phyloP scores from a whole-genome alignment of 2,329 filamentous ascomycete species.

The Penicillium italicum region DNA sequence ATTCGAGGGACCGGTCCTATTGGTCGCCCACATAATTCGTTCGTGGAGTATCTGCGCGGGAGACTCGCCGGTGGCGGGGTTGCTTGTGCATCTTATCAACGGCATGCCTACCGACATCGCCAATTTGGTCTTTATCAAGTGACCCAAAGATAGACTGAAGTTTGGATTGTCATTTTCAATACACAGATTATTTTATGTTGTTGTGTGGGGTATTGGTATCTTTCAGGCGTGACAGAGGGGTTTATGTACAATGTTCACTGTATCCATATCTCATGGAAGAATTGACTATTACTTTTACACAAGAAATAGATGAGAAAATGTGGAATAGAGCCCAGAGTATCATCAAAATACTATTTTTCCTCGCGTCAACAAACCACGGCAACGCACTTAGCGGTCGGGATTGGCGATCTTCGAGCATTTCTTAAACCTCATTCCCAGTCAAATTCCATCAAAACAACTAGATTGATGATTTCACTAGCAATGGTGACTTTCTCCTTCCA shows the following conservation, averaged over 20 bases:
- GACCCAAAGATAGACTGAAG: neutral
- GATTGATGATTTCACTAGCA: neutral
- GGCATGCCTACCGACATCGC: constrained; percentile 3
- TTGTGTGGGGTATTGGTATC: neutral
- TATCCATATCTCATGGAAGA: too few species aligned
- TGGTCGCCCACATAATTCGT: neutral
- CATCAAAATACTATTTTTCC: neutral
- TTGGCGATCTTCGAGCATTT: neutral
- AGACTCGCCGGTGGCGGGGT: constrained; percentile 10
- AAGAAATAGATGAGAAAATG: neutral
- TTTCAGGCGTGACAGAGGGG: neutral
- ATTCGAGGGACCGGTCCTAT: neutral
- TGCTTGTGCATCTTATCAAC: neutral
- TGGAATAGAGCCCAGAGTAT: neutral
- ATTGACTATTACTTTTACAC: neutral
- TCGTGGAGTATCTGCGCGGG: neutral
- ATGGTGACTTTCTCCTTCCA: neutral
- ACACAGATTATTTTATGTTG: neutral
- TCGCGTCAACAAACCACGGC: neutral
- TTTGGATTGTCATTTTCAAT: neutral
- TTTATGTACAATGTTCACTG: too few species aligned
- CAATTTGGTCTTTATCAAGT: neutral
- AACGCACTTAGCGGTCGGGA: neutral
- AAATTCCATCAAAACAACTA: neutral
- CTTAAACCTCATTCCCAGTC: neutral